Base-by-base conservation (phyloP, 2,329 filamentous ascomycete species). In the Colletotrichum sp. region DNA sequence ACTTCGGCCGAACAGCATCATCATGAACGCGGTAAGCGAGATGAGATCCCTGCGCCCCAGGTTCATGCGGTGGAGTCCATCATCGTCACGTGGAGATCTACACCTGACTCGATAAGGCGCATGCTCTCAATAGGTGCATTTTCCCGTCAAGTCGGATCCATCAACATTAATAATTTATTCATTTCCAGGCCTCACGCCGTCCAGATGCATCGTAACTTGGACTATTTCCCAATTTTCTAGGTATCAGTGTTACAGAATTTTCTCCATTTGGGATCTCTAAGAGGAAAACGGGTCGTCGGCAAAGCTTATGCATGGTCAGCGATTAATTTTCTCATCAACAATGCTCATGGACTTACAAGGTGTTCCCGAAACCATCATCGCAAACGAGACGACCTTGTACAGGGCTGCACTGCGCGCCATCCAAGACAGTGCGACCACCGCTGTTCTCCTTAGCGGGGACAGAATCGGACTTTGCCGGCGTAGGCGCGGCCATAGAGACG, bases 201-300 rank as follows among this genome's bases (percentile, higher is more conserved):
- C 6, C 43, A 48, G 43, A n/a, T 21, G 43, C 43, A 2, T 52
- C 6, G n/a, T 21, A 4, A 21, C 3, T 21, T 21, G 10, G 6
- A 52, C 43, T 3, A 7, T 24, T 7, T 13, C 43, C 43, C n/a
- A 3, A 7, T 2, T 13, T 24, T 18, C 4, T 39, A 39, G 36
- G 36, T 1, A 39, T 0, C 36, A 18, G 3, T 52, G n/a, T 4
- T 21, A 24, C 43, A 52, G 6, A 12, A 7, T 52, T 13, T 21
- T 13, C 12, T 3, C 0, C n/a, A 52, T 13, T 13, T 13, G n/a
- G 43, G n/a, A 13, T 5, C 43, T 52, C n/a, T 52, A 73, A 18
- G 71, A 73, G 5, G 71, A 73, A 59, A 69, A 73, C 21, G 71
- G 71, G 30, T 73, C 71, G 24, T 73, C 71, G 63, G 71, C 71